A percentile compares a stretch with the other conserved stretches of the same genome.
These are phyloP conservation scores for Pythium aristosporum DNA, from an alignment of 352 stramenopile species.

Conservation along the genomic window DNA sequence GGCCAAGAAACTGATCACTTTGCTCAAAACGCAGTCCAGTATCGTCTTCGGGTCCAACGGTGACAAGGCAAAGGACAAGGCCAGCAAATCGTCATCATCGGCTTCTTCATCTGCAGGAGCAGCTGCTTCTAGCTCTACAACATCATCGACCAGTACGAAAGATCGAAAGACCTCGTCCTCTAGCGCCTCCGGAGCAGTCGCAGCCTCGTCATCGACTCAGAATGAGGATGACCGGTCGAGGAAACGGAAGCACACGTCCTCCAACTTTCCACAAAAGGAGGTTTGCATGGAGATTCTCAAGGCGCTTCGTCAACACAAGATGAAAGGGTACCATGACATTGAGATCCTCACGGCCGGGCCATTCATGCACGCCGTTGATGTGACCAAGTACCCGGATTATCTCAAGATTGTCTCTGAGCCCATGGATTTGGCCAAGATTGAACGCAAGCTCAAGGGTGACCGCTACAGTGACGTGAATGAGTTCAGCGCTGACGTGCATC, in stretches of 20 bases:
- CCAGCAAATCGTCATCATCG: conserved; percentile 33
- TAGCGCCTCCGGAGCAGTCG: not conserved
- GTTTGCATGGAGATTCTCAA: conserved; percentile 71
- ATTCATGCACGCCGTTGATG: conserved; percentile 83
- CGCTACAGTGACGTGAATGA: conserved; percentile 74
- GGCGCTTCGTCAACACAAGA: conserved; percentile 74
- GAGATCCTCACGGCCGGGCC: conserved; percentile 78
- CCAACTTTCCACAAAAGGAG: conserved; percentile 63
- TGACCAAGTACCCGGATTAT: conserved; percentile 87
- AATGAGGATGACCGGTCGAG: conserved; percentile 29
- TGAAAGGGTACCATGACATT: conserved; percentile 81
- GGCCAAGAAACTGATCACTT: conserved; percentile 49
- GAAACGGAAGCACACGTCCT: conserved; percentile 37
- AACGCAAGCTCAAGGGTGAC: conserved; percentile 84
- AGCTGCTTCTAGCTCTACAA: not conserved
- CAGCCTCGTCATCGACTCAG: conserved; percentile 1
- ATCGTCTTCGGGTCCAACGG: conserved; percentile 34
- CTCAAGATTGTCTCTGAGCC: conserved; percentile 74
- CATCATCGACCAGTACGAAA: conserved; percentile 26
- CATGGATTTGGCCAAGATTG: conserved; percentile 89
- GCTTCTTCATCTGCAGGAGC: conserved; percentile 28
- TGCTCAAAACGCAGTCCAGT: conserved; percentile 51
- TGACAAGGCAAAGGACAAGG: conserved; percentile 43
- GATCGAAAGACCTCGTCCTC: conserved; percentile 28
- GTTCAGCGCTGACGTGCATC: conserved; percentile 82